These are phyloP conservation scores for Sporothrix sp. DNA, from an alignment of 2,329 filamentous ascomycete genomes.

Conservation along the genomic window DNA sequence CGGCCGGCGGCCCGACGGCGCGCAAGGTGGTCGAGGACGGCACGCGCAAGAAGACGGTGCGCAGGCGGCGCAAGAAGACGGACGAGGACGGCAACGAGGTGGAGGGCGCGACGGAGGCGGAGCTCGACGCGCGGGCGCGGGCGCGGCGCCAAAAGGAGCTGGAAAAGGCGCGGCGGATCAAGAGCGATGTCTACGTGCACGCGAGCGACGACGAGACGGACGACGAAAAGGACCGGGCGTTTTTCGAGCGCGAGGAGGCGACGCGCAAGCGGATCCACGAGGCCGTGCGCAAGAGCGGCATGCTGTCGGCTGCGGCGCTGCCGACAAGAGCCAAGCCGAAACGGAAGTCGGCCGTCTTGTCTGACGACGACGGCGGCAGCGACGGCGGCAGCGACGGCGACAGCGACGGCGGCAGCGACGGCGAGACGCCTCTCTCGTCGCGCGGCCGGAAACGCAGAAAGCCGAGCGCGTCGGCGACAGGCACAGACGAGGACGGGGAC, in stretches of 20 bases:
- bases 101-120: constrained; percentile 42
- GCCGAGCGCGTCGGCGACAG: constrained; percentile 13
- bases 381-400: constrained; percentile 9
- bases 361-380: constrained; percentile 15
- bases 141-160: constrained; percentile 56
- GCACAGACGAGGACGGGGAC: background rate
- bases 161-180: constrained; percentile 72
- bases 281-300: constrained; percentile 22
- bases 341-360: constrained; percentile 20
- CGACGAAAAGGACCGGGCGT: constrained; percentile 57
- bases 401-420: background rate
- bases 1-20: constrained; percentile 54
- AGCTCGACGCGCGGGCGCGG: constrained; percentile 53
- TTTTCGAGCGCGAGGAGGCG: constrained; percentile 66
- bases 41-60: constrained; percentile 43
- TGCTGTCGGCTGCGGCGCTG: constrained; percentile 7
- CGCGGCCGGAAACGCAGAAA: constrained; percentile 13
- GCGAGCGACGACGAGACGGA: constrained; percentile 87
- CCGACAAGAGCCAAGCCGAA: constrained; percentile 7
- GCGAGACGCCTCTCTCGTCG: background rate
- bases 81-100: constrained; percentile 34
- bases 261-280: constrained; percentile 46
- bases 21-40: constrained; percentile 41
- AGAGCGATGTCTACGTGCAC: constrained; percentile 72
- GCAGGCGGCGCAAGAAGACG: constrained; percentile 41